Evolutionary conservation across 306 rosid genomes (phyloP), one percentile per base, ranked within the genome.

Genomic region (Prinsepia uniflora): DNA sequence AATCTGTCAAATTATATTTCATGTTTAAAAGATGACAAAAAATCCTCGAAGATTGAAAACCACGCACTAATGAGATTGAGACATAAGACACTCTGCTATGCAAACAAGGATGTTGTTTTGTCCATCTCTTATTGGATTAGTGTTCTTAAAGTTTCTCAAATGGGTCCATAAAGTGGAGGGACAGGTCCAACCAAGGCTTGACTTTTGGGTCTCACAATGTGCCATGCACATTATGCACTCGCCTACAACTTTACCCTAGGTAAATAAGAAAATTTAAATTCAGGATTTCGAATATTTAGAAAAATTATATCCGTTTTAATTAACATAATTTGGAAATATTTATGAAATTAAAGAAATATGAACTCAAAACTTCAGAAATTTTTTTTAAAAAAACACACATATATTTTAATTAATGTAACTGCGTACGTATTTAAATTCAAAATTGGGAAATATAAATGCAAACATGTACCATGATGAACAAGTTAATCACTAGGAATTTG

Each of bases 21-120:
- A 59, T 42, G 53, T 53, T 20, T 57, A 62, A 48, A 75, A 60
- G 61, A 22, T 2, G 46, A 53, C 42, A 55, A 56, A 39, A 39
- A 57, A 60, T 63, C 63, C 63, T 30, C 36, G 2, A 72, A 62
- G 82, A 79, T 70, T 84, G 75, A 58, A 42, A 63, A 58, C 42
- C 85, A 84, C 79, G 85, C 72, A 62, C 84, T 63, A 79, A 75
- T 79, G 22, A 68, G 11, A 50, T 7, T 48, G 46, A 22, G 79
- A 84, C 83, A 74, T 72, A 50, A 72, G 54, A 49, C 50, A 41
- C 14, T 24, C 22, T 10, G 71, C 76, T 3, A 75, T 75, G 52
- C 18, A 56, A 82, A 79, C 80, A 81, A n/a, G 41, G 83, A 79
- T 77, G 68, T 75, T 77, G 68, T 75, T 75, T 76, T 75, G 83